These are phyloP conservation scores for Fraxinus cuspidata DNA, from an alignment of 257 asterid species.

Conservation along the genomic window DNA sequence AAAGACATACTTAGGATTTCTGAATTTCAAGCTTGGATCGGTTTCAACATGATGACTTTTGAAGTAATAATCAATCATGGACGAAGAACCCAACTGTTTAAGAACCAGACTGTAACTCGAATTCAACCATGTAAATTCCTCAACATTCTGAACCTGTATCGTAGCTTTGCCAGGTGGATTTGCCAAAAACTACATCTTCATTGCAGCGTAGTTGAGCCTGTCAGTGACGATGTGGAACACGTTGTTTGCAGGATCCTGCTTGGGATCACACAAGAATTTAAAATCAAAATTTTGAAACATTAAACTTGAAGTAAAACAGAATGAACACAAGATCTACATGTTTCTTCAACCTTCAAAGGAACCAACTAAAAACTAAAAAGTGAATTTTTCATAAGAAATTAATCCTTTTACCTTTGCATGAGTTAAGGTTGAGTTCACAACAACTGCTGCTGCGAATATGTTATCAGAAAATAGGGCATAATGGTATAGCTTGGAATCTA, in stretches of 20 bases:
- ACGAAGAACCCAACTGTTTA: constrained; percentile 44
- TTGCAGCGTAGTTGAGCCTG: constrained; percentile 49
- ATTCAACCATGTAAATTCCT: constrained; percentile 55
- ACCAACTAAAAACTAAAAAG: neutral
- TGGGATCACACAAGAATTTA: neutral
- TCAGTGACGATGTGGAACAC: constrained; percentile 61
- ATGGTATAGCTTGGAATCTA: constrained; percentile 46
- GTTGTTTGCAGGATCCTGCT: constrained; percentile 56
- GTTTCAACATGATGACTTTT: constrained; percentile 40
- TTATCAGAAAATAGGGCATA: constrained; percentile 34
- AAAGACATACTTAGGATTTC: constrained; percentile 62
- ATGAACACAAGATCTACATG: neutral
- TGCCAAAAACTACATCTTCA: constrained; percentile 57
- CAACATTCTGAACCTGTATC: constrained; percentile 50
- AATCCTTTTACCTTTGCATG: constrained; percentile 42
- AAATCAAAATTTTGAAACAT: constrained; percentile 15
- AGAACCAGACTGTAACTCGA: constrained; percentile 54
- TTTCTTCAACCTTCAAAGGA: neutral
- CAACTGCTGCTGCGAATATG: constrained; percentile 57
- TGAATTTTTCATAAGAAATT: neutral
- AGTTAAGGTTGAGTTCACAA: constrained; percentile 57
- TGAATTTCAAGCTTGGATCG: constrained; percentile 47
- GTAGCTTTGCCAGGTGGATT: constrained; percentile 52
- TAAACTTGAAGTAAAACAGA: neutral
- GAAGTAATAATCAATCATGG: constrained; percentile 54